Evolutionary conservation across 1,284 basidiomycete species (phyloP).

Genomic region (Tylopilus sp.): DNA sequence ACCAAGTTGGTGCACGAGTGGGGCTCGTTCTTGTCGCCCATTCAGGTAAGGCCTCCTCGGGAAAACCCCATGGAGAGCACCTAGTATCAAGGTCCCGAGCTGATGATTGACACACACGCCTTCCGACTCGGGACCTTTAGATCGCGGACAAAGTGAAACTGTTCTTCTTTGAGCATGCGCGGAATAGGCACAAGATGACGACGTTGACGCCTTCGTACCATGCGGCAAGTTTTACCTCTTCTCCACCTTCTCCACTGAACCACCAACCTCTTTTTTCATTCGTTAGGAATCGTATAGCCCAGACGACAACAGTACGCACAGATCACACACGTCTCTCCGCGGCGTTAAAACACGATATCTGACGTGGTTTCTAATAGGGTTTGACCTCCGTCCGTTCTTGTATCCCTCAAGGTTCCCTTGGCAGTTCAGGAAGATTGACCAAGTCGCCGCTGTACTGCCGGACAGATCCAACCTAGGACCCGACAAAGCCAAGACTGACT

Average conservation of each 20-base stretch:
- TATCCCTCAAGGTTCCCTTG: slow-evolving; percentile 93
- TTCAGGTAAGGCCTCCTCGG: slow-evolving; percentile 49
- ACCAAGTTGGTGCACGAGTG: slow-evolving; percentile 92
- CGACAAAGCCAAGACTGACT: slow-evolving; percentile 44
- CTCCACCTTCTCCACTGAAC: background rate
- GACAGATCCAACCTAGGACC: slow-evolving; percentile 53
- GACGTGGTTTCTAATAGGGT: slow-evolving; percentile 51
- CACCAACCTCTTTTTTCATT: background rate
- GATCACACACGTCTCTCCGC: background rate
- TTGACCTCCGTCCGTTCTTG: slow-evolving; percentile 94
- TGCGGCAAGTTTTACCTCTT: slow-evolving; percentile 58
- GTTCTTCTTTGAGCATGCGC: slow-evolving; percentile 96
- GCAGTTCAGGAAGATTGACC: slow-evolving; percentile 95
- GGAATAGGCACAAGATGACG: slow-evolving; percentile 99
- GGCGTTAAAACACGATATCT: background rate
- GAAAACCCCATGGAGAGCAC: too few relatives aligned
- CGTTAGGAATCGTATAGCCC: slow-evolving; percentile 89
- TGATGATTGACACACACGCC: too few relatives aligned
- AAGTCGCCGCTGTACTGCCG: slow-evolving; percentile 68
- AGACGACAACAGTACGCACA: slow-evolving; percentile 86
- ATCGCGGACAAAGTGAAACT: slow-evolving; percentile 97
- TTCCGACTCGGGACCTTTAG: slow-evolving; percentile 38
- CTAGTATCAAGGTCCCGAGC: too few relatives aligned
- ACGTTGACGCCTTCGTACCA: slow-evolving; percentile 96
- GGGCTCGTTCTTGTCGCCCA: slow-evolving; percentile 77